Percentiles rank a stretch among this genome's conserved stretches.
phyloP scores from a whole-genome alignment of 169 alveolate species.

The Cryptosporidium baileyi region DNA sequence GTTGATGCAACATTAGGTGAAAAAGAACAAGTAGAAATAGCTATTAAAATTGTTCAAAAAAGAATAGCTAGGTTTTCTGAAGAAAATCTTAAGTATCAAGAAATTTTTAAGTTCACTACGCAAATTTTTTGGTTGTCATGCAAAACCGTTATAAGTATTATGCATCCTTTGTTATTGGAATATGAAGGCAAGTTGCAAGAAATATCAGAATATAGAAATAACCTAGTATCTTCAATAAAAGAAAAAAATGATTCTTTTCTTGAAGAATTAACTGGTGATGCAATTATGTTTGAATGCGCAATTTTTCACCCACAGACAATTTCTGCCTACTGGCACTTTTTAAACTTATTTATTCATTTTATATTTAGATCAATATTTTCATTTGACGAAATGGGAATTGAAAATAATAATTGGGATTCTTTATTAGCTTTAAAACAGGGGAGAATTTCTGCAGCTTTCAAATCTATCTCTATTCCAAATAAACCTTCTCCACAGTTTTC shows the following conservation, averaged over 20 bases:
- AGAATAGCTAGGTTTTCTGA: conserved; percentile 15
- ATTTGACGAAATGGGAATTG: conserved; percentile 50
- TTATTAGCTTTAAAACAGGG: conserved; percentile 39
- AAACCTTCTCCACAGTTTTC: conserved; percentile 80
- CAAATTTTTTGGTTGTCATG: conserved; percentile 85
- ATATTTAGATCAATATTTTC: conserved; percentile 51
- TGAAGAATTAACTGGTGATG: conserved; percentile 71
- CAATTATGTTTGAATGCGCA: conserved; percentile 25
- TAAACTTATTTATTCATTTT: conserved; percentile 68
- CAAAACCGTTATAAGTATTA: conserved; percentile 79
- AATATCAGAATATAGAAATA: conserved; percentile 73
- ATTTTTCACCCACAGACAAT: conserved; percentile 36
- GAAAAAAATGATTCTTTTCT: conserved; percentile 34
- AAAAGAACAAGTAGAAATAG: conserved; percentile 12
- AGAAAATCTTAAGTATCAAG: conserved; percentile 33
- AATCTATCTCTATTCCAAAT: conserved; percentile 65
- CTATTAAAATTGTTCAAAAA: neutral
- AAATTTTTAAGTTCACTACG: conserved; percentile 80
- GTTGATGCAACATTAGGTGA: conserved; percentile 64
- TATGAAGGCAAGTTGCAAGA: conserved; percentile 57
- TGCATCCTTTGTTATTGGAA: conserved; percentile 78
- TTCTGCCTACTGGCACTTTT: conserved; percentile 76
- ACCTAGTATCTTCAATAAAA: conserved; percentile 64
- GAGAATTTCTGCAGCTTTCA: conserved; percentile 26
- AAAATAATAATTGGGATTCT: conserved; percentile 25